Conservation (phyloP, 768 basidiomycete species). For the Pleurotus giganteus region DNA sequence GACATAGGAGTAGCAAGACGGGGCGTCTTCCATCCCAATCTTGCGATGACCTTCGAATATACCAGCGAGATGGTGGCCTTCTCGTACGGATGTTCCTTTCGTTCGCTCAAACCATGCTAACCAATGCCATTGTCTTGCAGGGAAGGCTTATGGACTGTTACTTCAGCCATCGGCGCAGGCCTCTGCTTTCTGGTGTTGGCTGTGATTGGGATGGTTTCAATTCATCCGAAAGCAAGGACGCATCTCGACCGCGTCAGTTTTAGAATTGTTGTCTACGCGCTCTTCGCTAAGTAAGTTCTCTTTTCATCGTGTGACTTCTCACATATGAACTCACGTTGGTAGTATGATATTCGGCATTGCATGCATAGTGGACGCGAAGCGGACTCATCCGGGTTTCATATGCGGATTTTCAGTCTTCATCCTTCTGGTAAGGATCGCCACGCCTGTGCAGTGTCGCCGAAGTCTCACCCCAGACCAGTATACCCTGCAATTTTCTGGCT, state of each 20-base stretch:
- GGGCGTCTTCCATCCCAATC: no score
- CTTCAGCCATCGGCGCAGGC: not conserved
- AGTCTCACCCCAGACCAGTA: constrained; percentile 4
- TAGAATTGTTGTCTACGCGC: constrained; percentile 16
- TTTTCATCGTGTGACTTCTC: not conserved
- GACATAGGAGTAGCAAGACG: no score
- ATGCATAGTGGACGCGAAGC: constrained; percentile 16
- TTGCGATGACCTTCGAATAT: not conserved
- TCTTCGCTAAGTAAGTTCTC: constrained; percentile 19
- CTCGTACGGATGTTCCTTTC: not conserved
- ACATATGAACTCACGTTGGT: not conserved
- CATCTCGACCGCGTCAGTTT: constrained; percentile 21
- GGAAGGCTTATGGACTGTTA: not conserved
- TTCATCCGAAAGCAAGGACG: not conserved
- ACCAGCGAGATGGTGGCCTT: not conserved
- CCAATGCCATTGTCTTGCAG: not conserved
- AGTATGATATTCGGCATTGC: constrained; percentile 21
- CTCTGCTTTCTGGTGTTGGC: not conserved
- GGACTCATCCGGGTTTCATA: constrained; percentile 10
- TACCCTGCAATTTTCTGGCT: constrained; percentile 20
- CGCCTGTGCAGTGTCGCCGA: no score
- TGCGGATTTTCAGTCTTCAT: constrained; percentile 21
- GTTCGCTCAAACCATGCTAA: not conserved
- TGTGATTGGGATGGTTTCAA: not conserved
- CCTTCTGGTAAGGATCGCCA: not conserved